A percentile compares a stretch with the other conserved stretches of the same genome.
phyloP scores from a whole-genome alignment of 2,329 filamentous ascomycete species.

The Colletotrichum sp. region DNA sequence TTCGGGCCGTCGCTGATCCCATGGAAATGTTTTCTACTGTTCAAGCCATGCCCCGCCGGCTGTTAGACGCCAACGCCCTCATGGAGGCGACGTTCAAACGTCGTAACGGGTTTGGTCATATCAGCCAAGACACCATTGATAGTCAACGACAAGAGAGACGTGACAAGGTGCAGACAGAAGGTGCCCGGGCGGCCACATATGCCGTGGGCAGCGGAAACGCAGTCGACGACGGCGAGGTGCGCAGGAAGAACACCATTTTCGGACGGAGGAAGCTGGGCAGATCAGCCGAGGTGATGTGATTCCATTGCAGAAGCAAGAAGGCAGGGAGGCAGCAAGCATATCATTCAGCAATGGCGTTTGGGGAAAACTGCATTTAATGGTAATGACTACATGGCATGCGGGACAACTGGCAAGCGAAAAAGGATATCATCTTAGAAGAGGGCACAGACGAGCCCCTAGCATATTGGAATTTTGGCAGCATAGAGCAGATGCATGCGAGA shows the following conservation, averaged over 20 bases:
- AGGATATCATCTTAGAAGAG: constrained; percentile 2
- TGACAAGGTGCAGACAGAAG: constrained; percentile 53
- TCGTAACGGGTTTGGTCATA: constrained; percentile 78
- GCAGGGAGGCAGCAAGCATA: constrained; percentile 4
- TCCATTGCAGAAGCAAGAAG: neutral
- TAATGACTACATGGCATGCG: constrained; percentile 22
- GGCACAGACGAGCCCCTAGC: neutral
- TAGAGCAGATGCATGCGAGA: neutral
- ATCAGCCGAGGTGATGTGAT: constrained; percentile 12
- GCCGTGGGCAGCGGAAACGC: constrained; percentile 32
- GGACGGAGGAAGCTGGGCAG: constrained; percentile 40
- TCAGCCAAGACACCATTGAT: constrained; percentile 85
- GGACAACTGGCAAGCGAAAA: constrained; percentile 9
- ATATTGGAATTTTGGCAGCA: neutral
- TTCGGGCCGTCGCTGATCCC: constrained; percentile 79
- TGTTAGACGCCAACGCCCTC: constrained; percentile 82
- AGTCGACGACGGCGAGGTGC: constrained; percentile 37
- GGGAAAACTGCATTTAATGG: constrained; percentile 24
- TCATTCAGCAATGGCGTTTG: constrained; percentile 20
- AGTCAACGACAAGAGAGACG: constrained; percentile 74
- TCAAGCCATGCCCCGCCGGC: constrained; percentile 80
- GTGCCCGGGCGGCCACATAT: constrained; percentile 26
- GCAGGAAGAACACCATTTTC: constrained; percentile 52
- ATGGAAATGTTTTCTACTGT: constrained; percentile 98
- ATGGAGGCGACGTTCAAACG: constrained; percentile 85